Base-by-base conservation (phyloP, 768 basidiomycete genomes). In the Suillus clintonianus region DNA sequence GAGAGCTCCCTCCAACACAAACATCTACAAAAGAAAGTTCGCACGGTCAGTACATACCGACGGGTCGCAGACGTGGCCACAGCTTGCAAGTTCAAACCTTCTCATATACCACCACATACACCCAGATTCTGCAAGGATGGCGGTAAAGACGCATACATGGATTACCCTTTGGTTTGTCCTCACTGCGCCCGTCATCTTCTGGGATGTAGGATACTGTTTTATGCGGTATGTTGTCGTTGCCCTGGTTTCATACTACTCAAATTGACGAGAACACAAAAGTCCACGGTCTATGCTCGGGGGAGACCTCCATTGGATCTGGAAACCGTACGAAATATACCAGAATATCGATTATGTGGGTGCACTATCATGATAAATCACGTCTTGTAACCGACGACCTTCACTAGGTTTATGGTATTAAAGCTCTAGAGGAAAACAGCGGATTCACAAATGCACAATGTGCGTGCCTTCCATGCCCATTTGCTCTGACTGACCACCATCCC, bases 231-330 rank as follows among this genome's bases (percentile, higher is more conserved):
- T 71, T 71, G 24, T 78, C 75, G 68, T 45, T 2, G 5, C 2
- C 22, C n/a, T 24, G 36, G 24, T 37, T 19, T n/a, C 53, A 54
- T 43, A 50, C 22, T 36, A 43, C 30, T 39, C 62, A 7, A 5
- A 34, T 43, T 62, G 11, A 59, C 45, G 37, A 34, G 6, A 10
- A 60, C 41, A 15, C 1, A 45, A n/a, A 64, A 94, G 94, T 42
- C 94, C 94, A 22, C 85, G 93, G 24, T 95, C 93, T 4, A 92
- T 95, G 88, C 79, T 78, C 67, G 94, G 92, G 1, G 95, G 95
- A 3, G 93, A 95, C 75, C 80, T 95, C 53, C 91, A 95, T 69
- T 96, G 94, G 94, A 84, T 96, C 50, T 97, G 94, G 95, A 80
- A 83, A 63, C 93, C 93, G 2, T 96, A 96, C 71, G 83, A 81